Conservation (phyloP, 2,329 filamentous ascomycete genomes). For the Chrysoporthe austroafricana region DNA sequence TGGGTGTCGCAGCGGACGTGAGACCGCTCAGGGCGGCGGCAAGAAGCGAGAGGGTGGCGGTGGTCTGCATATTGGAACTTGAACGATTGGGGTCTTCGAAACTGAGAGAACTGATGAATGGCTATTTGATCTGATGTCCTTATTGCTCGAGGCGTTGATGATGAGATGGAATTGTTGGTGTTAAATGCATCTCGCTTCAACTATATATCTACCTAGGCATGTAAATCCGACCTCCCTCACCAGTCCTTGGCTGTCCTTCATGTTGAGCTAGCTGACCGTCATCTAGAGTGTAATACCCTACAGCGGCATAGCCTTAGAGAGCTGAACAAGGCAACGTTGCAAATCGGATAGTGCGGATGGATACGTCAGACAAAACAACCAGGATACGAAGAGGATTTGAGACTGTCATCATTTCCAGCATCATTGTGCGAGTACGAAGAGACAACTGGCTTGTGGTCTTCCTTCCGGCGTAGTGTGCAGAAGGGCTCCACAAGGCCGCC, state of each 20-base stretch:
- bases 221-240: no score
- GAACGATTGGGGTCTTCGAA: background rate
- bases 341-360: background rate
- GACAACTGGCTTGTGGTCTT: background rate
- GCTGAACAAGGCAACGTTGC: background rate
- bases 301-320: background rate
- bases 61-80: background rate
- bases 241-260: background rate
- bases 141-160: background rate
- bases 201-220: background rate
- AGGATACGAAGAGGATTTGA: background rate
- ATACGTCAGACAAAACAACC: background rate
- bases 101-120: background rate
- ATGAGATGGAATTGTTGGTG: background rate
- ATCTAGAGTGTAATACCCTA: background rate
- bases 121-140: background rate
- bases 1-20: slow-evolving; percentile 2
- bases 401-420: background rate
- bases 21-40: slow-evolving; percentile 10
- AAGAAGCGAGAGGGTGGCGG: slow-evolving; percentile 3
- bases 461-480: background rate
- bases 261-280: background rate
- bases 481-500: background rate
- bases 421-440: background rate
- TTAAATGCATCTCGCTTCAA: background rate